Evolutionary conservation across 2,329 filamentous ascomycete species (phyloP).

Genomic region (Sclerotinia sclerotiorum): DNA sequence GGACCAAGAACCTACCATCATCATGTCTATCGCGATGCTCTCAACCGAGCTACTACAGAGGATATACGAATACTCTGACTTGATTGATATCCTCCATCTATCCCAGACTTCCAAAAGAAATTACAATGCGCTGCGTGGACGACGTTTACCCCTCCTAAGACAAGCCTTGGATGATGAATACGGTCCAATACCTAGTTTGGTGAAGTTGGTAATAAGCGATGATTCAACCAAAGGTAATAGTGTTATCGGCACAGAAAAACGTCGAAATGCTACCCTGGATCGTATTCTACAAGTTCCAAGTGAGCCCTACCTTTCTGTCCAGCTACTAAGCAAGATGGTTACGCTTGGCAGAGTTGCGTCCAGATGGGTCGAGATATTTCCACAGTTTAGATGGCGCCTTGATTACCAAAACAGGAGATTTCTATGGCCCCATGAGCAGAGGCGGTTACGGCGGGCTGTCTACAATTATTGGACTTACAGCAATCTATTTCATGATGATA

Average conservation of each 20-base stretch:
- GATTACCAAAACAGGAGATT: slow-evolving; percentile 38
- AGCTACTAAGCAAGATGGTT: slow-evolving; percentile 39
- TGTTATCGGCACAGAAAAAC: slow-evolving; percentile 37
- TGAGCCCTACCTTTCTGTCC: slow-evolving; percentile 33
- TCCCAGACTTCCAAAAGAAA: slow-evolving; percentile 36
- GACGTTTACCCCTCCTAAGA: slow-evolving; percentile 33
- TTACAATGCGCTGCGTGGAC: slow-evolving; percentile 35
- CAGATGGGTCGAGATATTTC: slow-evolving; percentile 39
- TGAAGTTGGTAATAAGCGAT: slow-evolving; percentile 36
- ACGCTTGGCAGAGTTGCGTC: slow-evolving; percentile 37
- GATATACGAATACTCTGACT: slow-evolving; percentile 37
- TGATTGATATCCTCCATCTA: slow-evolving; percentile 37
- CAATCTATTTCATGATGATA: slow-evolving; percentile 38
- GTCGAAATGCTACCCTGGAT: slow-evolving; percentile 33
- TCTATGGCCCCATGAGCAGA: slow-evolving; percentile 34
- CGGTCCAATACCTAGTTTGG: slow-evolving; percentile 35
- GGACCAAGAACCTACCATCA: slow-evolving; percentile 18
- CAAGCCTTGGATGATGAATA: slow-evolving; percentile 36
- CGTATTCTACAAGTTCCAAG: slow-evolving; percentile 31
- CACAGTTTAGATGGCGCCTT: slow-evolving; percentile 38
- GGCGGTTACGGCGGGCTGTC: slow-evolving; percentile 36
- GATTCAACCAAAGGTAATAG: slow-evolving; percentile 34
- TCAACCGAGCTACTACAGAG: slow-evolving; percentile 40
- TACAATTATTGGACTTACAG: slow-evolving; percentile 41
- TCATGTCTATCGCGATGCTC: slow-evolving; percentile 36